Conservation (phyloP, 371 early-diverging fungal species). For the Mucor racemosus region DNA sequence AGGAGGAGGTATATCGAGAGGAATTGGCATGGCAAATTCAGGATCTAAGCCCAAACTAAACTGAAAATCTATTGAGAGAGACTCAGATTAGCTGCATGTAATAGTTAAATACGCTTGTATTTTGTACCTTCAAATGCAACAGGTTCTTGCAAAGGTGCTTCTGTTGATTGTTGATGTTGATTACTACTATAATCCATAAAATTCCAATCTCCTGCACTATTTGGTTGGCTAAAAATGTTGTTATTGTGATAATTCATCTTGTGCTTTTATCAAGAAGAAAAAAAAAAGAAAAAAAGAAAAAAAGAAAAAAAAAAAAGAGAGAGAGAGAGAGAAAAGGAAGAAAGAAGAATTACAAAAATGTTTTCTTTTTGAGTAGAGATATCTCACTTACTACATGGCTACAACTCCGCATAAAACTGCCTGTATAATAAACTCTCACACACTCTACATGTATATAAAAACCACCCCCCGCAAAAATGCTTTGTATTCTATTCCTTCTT, state of each 20-base stretch:
- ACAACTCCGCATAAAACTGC: background rate
- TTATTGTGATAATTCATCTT: slow-evolving; percentile 6
- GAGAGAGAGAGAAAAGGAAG: background rate
- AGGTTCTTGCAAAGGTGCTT: slow-evolving; percentile 47
- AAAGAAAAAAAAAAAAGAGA: background rate
- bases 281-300: background rate
- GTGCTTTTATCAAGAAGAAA: slow-evolving; percentile 3
- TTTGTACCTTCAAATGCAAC: slow-evolving; percentile 53
- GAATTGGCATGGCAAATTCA: slow-evolving; percentile 51
- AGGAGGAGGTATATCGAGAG: slow-evolving; percentile 43
- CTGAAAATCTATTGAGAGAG: slow-evolving; percentile 39
- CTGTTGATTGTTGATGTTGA: slow-evolving; percentile 5
- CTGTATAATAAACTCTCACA: background rate
- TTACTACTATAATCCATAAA: slow-evolving; percentile 13
- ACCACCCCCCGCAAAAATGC: slow-evolving; percentile 5
- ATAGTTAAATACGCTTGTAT: background rate
- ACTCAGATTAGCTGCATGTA: too few relatives aligned
- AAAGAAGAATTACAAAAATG: background rate
- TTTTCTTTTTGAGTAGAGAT: background rate
- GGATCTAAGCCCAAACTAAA: slow-evolving; percentile 56
- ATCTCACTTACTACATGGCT: background rate
- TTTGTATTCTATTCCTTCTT: background rate
- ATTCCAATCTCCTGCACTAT: slow-evolving; percentile 11
- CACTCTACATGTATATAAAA: background rate
- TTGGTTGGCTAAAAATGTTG: background rate